These are phyloP conservation scores for Saccharomycopsis microspora DNA, from an alignment of 805 yeast species.

Conservation along the genomic window DNA sequence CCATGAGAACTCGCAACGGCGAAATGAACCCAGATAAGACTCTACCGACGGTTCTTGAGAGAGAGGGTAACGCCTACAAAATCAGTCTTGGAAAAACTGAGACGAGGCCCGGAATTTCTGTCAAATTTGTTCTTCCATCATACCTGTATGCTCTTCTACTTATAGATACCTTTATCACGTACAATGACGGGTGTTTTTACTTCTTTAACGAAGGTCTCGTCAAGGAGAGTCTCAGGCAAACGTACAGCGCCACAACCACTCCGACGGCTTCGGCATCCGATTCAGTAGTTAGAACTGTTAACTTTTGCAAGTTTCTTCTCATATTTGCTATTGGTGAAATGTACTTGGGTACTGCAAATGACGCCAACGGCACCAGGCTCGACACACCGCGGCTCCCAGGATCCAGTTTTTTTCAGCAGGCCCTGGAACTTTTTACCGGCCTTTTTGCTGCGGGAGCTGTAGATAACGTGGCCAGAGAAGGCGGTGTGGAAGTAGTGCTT, in stretches of 20 bases:
- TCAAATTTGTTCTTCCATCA: conserved; percentile 63
- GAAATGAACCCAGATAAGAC: conserved; percentile 6
- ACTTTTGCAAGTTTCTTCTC: conserved; percentile 67
- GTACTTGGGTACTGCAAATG: conserved; percentile 69
- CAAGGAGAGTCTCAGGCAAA: conserved; percentile 50
- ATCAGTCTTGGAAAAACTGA: conserved; percentile 59
- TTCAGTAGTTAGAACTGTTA: conserved; percentile 60
- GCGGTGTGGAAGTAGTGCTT: conserved; percentile 67
- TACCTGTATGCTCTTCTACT: conserved; percentile 65
- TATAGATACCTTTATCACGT: conserved; percentile 66
- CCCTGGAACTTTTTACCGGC: conserved; percentile 70
- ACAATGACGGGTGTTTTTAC: conserved; percentile 77
- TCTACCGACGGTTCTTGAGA: conserved; percentile 42
- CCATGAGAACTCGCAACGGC: conserved; percentile 2
- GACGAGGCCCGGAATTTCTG: conserved; percentile 55
- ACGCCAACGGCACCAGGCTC: conserved; percentile 35
- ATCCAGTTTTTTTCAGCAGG: conserved; percentile 66
- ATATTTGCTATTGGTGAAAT: conserved; percentile 76
- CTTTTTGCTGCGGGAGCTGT: conserved; percentile 71
- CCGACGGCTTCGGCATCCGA: conserved; percentile 20
- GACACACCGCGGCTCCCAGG: conserved; percentile 53
- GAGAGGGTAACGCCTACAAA: conserved; percentile 68
- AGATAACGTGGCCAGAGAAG: conserved; percentile 66
- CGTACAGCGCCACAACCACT: conserved; percentile 34
- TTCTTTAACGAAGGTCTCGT: conserved; percentile 76